Evolutionary conservation across 768 basidiomycete genomes (phyloP), one percentile per base, ranked within the genome.

Genomic region (Tricholoma hemisulphureum): DNA sequence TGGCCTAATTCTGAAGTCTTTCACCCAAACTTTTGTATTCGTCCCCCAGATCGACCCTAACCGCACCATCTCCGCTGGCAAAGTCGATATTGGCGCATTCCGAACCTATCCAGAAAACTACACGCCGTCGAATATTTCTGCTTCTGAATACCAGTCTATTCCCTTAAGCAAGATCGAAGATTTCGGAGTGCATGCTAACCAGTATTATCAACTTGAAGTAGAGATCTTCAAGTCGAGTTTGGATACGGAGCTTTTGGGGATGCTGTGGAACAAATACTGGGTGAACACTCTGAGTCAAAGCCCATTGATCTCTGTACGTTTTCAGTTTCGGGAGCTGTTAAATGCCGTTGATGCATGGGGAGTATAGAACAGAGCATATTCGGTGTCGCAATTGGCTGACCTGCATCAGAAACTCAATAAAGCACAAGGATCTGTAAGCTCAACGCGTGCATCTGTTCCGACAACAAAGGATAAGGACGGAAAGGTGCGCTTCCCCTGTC

Each of bases 181-280:
- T 71, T 99, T 99, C 68, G 97, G 97, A 71, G 97, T 98, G 4
- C 97, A 99, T 67, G 95, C 96, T 31, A 91, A 92, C 67, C 88
- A 93, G 59, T 99, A 99, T 71, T 99, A 99, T 70, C 90, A 85
- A 21, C 81, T 99, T 13, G 95, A 96, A 29, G 89, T 99, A 16
- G 88, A 95, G 69, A 89, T 98, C 53, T 99, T 97, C 84, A 98
- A 97, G 73, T 91, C 88, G 23, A 86, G 82, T 58, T 75, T 95
- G 51, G 97, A 99, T 69, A 87, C 86, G 28, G 87, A 95, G 66
- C 76, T 99, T 2, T 80, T 99, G 41, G 91, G 91, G 20, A 75
- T 95, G 68, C 74, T 99, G 54, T 98, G 96, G 96, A 98, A 99
- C 75, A 98, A 98, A 74, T 99, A 99, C 66, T 99, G 97, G 97